Base-by-base conservation (phyloP, 495 filamentous ascomycete species). In the Trichoderma asperelloides region DNA sequence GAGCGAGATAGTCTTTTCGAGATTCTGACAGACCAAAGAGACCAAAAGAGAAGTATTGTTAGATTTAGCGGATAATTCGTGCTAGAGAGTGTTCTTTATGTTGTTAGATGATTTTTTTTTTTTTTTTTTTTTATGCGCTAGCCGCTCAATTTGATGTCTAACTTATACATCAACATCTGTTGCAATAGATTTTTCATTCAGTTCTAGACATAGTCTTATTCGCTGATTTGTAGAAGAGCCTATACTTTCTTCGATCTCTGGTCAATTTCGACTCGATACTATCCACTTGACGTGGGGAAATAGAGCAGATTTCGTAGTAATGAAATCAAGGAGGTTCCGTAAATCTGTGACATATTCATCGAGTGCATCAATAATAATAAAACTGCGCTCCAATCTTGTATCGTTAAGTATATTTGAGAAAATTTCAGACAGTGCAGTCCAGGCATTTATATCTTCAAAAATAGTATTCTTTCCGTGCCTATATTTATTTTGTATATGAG, bases 351-450 rank as follows among this genome's bases (percentile, higher is more conserved):
- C 69, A 65, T 79, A 84, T 71, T 85, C 82, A 69, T 84, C 80
- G 3, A 85, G 76, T 3, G 80, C 81, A 69, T 86, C 81, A 49
- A 85, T 73, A 2, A 85, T 66, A 15, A 82, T 37, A 69, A 70
- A 76, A 0, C 72, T 69, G 0, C 1, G 47, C 0, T 67, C 21
- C 18, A 77, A 23, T 5, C 39, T 40, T 40, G 39, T 65, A 62
- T 79, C 77, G 37, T 74, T 47, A 41, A 81, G 45, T 25, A 81
- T 75, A 18, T 65, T 62, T 12, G 41, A 33, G 39, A 80, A 74
- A n/a, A 80, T 72, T 9, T 71, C 60, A n/a, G 60, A 71, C 12
- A 80, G 64, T 11, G 68, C 71, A 65, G 69, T 21, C 66, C 70
- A 77, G 13, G 71, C 70, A 66, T 76, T 76, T 16, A 28, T 23